These are phyloP conservation scores for Lavandula angustifolia DNA, from an alignment of 257 asterid genomes.

Conservation along the genomic window DNA sequence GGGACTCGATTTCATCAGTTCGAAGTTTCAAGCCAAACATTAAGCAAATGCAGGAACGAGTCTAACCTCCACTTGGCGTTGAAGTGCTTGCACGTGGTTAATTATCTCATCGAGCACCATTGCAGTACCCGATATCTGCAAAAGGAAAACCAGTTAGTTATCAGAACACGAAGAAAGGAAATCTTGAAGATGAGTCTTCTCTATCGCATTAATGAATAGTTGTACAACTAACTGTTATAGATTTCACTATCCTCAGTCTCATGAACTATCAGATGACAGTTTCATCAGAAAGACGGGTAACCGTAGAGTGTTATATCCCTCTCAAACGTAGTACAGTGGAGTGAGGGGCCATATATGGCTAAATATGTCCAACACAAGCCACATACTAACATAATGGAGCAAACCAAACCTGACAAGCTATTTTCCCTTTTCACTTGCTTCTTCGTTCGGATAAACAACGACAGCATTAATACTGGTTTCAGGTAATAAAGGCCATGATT, in stretches of 20 bases:
- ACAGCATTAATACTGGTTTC: conserved; percentile 32
- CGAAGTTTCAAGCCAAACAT: background rate
- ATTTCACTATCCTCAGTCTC: conserved; percentile 18
- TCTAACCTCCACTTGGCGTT: conserved; percentile 94
- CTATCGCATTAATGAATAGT: conserved; percentile 15
- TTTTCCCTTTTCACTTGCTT: conserved; percentile 24
- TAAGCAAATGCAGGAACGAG: conserved; percentile 10
- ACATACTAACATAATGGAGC: conserved; percentile 30
- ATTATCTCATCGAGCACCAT: conserved; percentile 95
- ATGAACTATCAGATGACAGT: background rate
- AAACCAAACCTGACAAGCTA: conserved; percentile 31
- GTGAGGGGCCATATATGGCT: conserved; percentile 33
- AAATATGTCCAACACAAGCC: conserved; percentile 24
- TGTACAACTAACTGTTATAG: background rate
- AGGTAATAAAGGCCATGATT: conserved; percentile 26
- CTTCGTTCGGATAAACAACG: conserved; percentile 23
- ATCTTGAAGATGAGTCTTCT: background rate
- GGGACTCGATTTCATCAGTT: conserved; percentile 4
- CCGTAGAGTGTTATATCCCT: conserved; percentile 28
- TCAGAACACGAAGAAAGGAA: background rate
- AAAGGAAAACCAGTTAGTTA: conserved; percentile 8
- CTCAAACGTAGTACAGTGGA: conserved; percentile 18
- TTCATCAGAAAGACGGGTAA: conserved; percentile 12
- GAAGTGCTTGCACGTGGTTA: conserved; percentile 88
- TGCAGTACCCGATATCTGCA: conserved; percentile 95